These are phyloP conservation scores for Calonectria pseudoreteaudii DNA, from an alignment of 2,329 filamentous ascomycete species.

Conservation along the genomic window DNA sequence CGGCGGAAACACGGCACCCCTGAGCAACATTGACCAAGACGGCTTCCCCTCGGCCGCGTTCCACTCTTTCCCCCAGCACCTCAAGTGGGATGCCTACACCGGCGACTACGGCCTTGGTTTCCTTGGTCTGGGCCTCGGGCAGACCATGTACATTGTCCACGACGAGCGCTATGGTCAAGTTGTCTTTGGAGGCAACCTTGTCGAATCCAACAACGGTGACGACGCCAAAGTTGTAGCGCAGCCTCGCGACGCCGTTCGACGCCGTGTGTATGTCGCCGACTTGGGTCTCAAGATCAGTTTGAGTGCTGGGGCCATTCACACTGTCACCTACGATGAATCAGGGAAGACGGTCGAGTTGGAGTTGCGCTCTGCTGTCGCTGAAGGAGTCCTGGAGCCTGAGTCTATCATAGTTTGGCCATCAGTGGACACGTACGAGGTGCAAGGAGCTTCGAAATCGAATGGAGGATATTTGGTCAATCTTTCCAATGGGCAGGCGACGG, in stretches of 20 bases:
- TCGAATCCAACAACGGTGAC: not conserved
- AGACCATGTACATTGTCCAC: constrained; percentile 6
- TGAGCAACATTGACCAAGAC: constrained; percentile 66
- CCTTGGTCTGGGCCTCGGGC: constrained; percentile 62
- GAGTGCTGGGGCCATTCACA: not conserved
- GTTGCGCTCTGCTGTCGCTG: not conserved
- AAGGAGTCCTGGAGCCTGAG: not conserved
- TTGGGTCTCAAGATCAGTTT: constrained; percentile 2
- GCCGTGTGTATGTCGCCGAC: not conserved
- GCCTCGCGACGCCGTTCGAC: not conserved
- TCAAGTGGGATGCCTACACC: constrained; percentile 67
- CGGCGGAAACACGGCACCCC: constrained; percentile 63
- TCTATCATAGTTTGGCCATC: not conserved
- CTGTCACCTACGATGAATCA: not conserved
- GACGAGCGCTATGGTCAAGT: constrained; percentile 46
- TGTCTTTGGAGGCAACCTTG: constrained; percentile 55
- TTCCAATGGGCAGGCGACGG: not conserved
- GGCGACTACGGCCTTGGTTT: constrained; percentile 70
- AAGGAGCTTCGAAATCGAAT: not conserved
- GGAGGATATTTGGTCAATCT: constrained; percentile 2
- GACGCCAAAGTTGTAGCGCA: not conserved
- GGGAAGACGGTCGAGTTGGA: not conserved
- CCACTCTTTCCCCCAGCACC: constrained; percentile 66
- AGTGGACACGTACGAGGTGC: not conserved
- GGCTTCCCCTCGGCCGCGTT: constrained; percentile 68